phyloP scores from a whole-genome alignment of 495 filamentous ascomycete species.

The Neurospora hispaniola region DNA sequence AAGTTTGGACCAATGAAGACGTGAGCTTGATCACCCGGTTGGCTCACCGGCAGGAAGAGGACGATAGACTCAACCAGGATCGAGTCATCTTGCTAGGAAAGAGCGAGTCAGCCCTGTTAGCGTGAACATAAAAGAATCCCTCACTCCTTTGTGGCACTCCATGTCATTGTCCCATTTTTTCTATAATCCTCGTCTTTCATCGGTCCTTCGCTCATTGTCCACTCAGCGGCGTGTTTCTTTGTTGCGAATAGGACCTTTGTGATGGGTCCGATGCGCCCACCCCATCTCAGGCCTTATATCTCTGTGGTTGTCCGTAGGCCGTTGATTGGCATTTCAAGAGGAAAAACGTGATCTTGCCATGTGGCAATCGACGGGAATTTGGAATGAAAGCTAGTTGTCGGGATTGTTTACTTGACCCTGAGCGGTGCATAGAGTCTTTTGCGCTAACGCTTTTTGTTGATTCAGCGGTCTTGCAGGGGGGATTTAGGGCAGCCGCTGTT shows the following conservation, averaged over 20 bases:
- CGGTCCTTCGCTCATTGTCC: not conserved
- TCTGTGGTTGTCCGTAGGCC: not conserved
- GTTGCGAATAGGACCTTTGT: not conserved
- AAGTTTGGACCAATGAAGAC: no score
- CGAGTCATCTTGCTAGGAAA: no score
- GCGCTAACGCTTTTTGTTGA: not conserved
- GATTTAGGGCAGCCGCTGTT: not conserved
- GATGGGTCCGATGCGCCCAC: not conserved
- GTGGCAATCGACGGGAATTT: not conserved
- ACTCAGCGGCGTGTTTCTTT: not conserved
- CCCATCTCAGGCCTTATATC: not conserved
- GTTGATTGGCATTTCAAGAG: not conserved
- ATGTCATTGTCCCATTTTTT: not conserved
- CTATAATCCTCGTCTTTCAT: not conserved
- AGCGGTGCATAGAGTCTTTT: not conserved
- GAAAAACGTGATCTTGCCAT: not conserved
- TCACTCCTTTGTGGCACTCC: not conserved
- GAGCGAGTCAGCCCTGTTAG: no score
- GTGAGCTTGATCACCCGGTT: no score
- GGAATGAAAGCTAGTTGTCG: not conserved
- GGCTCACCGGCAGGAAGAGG: no score
- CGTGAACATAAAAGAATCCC: no score
- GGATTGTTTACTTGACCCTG: not conserved
- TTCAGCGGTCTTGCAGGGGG: not conserved
- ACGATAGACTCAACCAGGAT: no score